Base-by-base conservation (phyloP, 2,329 filamentous ascomycete genomes). In the Phialophora chinensis region DNA sequence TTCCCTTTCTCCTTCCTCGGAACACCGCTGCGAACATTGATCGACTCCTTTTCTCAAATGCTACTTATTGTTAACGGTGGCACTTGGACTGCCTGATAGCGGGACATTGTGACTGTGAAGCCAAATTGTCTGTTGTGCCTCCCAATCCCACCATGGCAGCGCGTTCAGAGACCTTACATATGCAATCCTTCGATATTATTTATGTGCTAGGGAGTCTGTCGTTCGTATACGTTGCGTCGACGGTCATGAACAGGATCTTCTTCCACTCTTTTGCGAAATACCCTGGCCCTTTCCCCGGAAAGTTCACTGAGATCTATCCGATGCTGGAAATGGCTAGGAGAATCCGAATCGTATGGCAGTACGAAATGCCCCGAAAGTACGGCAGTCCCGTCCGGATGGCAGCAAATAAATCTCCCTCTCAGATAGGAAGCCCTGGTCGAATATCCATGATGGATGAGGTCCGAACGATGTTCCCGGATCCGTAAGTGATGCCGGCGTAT, bases 201-300 rank as follows among this genome's bases (percentile, higher is more conserved):
- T 25, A 53, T 53, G 49, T 20, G 25, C 7, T 53, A 53, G 2
- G 52, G 52, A 57, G 17, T 11, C 33, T 61, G 29, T 49, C 63
- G 29, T 42, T 66, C 31, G 4, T 66, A 14, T 62, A 59, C 53
- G 11, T 44, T 14, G 38, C 62, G 35, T 50, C 31, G 7, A 62
- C 44, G 10, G 50, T 66, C 20, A n/a, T 69, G 5, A 65, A 69
- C 47, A 56, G 57, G 52, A 58, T 71, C 27, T 66, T 27, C 33
- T 66, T 71, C 31, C 88, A 90, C 73, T 87, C 88, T 3, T 77
- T 90, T 14, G 83, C 87, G 20, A 86, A 85, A 66, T 89, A 89
- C 69, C 88, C 88, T 27, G 27, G 88, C 0, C 88, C 88, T 0
- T 79, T 88, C 59, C 74, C 89, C 42, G 87, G 86, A 49, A 67